Evolutionary conservation across 75 land plant species (phyloP), one percentile per base, ranked within the genome.

Genomic region (Picea glauca): DNA sequence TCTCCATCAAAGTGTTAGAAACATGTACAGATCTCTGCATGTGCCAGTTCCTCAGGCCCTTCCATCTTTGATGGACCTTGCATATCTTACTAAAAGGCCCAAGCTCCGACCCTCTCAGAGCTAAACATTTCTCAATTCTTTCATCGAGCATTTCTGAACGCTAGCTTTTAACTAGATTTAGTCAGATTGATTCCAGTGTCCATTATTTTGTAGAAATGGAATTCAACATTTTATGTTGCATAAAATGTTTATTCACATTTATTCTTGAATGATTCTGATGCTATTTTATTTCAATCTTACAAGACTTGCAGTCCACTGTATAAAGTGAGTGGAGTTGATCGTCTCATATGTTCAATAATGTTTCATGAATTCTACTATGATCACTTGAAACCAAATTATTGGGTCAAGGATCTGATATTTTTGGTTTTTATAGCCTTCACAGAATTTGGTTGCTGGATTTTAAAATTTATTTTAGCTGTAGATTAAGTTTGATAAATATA

Each of bases 1-100:
- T 33, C 79, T 77, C 23, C 79, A 72, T 79, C 77, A 83, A 4
- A 84, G 81, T 78, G 72, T 90, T 20, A 83, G 92, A 61, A 88
- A 68, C 62, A 64, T 88, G 62, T 92, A 90, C 78, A 88, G 94
- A 82, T 92, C 92, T 26, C 83, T 81, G 84, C 88, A 92, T 72
- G 80, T 88, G 4, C 85, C 88, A 20, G 87, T 92, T 11, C 92
- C 94, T 64, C 31, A 74, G 76, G 92, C 92, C 72, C 87, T 92
- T 62, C 94, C 92, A 4, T 92, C 94, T 0, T 74, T 92, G 56
- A 81, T 86, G 26, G 90, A 90, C n/a, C 85, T 90, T 59, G 81
- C 80, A 80, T 63, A 83, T 32, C 64, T 59, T 58, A 76, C 65
- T 32, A 90, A 90, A 75, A 60, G 87, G 8, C 78, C 72, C 23